Percentiles rank a stretch among this genome's conserved stretches.
phyloP scores from a whole-genome alignment of 2,329 filamentous ascomycete species.

The Coccinonectria pachysandricola region DNA sequence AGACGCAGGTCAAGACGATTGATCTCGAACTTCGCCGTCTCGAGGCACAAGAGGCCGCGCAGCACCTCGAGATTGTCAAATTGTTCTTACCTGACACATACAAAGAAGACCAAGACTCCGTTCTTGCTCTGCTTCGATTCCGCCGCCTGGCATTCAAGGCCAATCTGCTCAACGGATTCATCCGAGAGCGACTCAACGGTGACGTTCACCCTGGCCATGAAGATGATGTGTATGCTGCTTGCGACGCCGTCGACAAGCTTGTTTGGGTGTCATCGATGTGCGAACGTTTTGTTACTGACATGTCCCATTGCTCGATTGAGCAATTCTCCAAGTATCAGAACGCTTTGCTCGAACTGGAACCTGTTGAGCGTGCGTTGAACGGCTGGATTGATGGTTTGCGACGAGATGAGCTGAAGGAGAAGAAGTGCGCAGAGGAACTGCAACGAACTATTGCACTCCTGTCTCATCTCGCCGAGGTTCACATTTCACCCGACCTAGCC shows the following conservation, averaged over 20 bases:
- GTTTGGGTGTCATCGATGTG: constrained; percentile 77
- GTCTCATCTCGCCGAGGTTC: constrained; percentile 73
- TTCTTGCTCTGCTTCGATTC: constrained; percentile 82
- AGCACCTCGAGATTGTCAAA: constrained; percentile 82
- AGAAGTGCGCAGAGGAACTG: constrained; percentile 70
- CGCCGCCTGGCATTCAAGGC: constrained; percentile 85
- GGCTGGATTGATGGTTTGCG: constrained; percentile 78
- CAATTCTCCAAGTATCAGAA: constrained; percentile 72
- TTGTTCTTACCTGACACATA: constrained; percentile 82
- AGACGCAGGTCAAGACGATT: constrained; percentile 89
- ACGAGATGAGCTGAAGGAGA: constrained; percentile 75
- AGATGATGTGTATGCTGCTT: constrained; percentile 70
- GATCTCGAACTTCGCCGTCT: constrained; percentile 79
- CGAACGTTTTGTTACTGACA: constrained; percentile 70
- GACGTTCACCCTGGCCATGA: constrained; percentile 58
- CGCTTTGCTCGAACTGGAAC: constrained; percentile 77
- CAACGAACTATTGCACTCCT: constrained; percentile 78
- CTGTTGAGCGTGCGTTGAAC: constrained; percentile 82
- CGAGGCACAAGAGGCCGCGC: constrained; percentile 77
- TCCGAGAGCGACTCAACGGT: constrained; percentile 67
- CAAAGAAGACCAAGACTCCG: constrained; percentile 68
- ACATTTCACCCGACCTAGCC: constrained; percentile 59
- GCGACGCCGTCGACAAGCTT: constrained; percentile 76
- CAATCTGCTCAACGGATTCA: constrained; percentile 62
- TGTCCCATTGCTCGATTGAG: constrained; percentile 66